phyloP scores from a whole-genome alignment of 2,329 filamentous ascomycete species.

The Calonectria hongkongensis region DNA sequence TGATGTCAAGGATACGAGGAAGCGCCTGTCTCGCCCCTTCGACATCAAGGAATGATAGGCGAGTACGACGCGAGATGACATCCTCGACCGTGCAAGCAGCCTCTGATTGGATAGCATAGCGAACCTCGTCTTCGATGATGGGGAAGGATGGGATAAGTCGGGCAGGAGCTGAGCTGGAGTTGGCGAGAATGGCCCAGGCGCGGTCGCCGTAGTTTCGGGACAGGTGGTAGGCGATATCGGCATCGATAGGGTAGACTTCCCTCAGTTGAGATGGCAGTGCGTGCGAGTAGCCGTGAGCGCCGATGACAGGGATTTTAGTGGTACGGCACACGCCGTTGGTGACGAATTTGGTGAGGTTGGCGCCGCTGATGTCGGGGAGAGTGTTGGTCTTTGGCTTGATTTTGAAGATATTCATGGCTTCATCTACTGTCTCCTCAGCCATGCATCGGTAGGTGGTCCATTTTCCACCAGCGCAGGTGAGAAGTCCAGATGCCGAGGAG shows the following conservation, averaged over 20 bases:
- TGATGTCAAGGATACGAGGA: slow-evolving; percentile 82
- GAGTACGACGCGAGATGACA: slow-evolving; percentile 81
- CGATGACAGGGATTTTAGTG: slow-evolving; percentile 82
- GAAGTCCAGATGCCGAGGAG: slow-evolving; percentile 82
- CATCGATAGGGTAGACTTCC: slow-evolving; percentile 61
- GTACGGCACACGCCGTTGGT: slow-evolving; percentile 85
- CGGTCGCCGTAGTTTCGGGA: slow-evolving; percentile 70
- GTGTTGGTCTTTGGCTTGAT: slow-evolving; percentile 72
- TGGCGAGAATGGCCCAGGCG: slow-evolving; percentile 81
- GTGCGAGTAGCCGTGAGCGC: slow-evolving; percentile 81
- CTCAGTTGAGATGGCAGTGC: slow-evolving; percentile 59
- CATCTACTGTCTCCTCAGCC: slow-evolving; percentile 90
- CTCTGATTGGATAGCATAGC: slow-evolving; percentile 83
- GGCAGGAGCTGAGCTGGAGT: slow-evolving; percentile 71
- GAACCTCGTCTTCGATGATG: slow-evolving; percentile 83
- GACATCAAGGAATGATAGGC: slow-evolving; percentile 85
- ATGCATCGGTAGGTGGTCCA: slow-evolving; percentile 94
- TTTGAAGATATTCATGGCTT: slow-evolving; percentile 80
- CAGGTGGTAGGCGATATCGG: slow-evolving; percentile 65
- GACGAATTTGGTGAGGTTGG: slow-evolving; percentile 65
- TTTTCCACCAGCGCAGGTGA: slow-evolving; percentile 89
- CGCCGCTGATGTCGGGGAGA: slow-evolving; percentile 80
- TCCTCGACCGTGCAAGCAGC: slow-evolving; percentile 84
- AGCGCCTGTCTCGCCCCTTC: slow-evolving; percentile 81
- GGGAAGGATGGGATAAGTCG: slow-evolving; percentile 81